Evolutionary conservation across 495 filamentous ascomycete species (phyloP), one percentile per base, ranked within the genome.

Genomic region (Barbatosphaeria neglecta): DNA sequence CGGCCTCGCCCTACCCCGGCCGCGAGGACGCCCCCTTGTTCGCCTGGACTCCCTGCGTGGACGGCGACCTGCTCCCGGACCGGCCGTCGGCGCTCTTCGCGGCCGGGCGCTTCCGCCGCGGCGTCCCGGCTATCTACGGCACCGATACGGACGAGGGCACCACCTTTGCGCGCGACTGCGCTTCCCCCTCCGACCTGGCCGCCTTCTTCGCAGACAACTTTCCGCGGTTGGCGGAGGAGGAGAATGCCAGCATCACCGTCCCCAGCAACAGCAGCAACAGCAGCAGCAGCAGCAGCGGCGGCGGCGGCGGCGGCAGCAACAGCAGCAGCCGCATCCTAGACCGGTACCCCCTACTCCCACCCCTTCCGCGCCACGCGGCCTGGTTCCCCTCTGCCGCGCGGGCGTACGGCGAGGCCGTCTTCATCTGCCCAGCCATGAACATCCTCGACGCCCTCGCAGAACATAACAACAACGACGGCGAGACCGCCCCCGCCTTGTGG

Each of bases 321-420:
- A 76, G 80, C 43, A 64, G 72, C 15, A 61, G 60, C 22, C 49
- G 62, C 23, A 69, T 78, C 20, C 22, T 58, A 0, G n/a, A 22
- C 10, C 47, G 6, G 9, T 69, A 67, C 44, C 55, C 63, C 17
- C 41, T 31, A 1, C 25, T 48, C 10, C 22, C 51, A 10, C 45
- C 54, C 6, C n/a, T 66, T 1, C 60, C 64, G 8, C 18, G 45
- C 2, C 62, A 55, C 53, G 52, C 24, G 3, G n/a, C 51, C 6
- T 72, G 61, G 60, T 72, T 66, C 51, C 62, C 67, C 7, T 54
- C 59, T 13, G 50, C 74, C 47, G 70, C 74, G 40, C 60, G 68
- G 6, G 66, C 67, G 22, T 82, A 80, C 54, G 76, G 76, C 33
- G 81, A 85, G 54, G 67, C 73, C 1, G 81, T 75, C 2, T 84